phyloP scores from a whole-genome alignment of 2,329 filamentous ascomycete genomes.

The Pseudogymnoascus sp. region DNA sequence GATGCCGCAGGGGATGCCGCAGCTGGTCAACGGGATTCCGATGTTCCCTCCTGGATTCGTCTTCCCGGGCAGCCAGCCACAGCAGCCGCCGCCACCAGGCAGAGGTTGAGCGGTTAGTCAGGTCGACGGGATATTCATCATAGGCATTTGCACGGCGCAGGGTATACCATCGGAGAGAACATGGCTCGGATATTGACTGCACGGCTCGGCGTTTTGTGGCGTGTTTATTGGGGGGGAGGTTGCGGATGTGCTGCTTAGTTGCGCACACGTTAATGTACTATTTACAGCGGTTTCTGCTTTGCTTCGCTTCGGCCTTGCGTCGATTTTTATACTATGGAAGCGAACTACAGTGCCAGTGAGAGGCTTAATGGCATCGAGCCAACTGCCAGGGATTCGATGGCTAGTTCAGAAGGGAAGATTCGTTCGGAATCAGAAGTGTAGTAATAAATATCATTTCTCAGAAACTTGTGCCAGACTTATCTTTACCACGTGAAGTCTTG shows the following conservation, averaged over 20 bases:
- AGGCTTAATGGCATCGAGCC: not conserved
- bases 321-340: not conserved
- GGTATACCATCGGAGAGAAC: slow-evolving; percentile 1
- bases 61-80: slow-evolving; percentile 31
- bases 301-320: not conserved
- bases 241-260: not conserved
- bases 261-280: not conserved
- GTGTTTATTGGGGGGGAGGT: not conserved
- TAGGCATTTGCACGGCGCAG: slow-evolving; percentile 7
- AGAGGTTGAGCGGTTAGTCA: slow-evolving; percentile 19
- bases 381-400: not conserved
- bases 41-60: slow-evolving; percentile 43
- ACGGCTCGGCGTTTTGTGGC: not conserved
- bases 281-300: slow-evolving; percentile 3
- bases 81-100: slow-evolving; percentile 25
- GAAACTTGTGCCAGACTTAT: not conserved
- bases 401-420: not conserved
- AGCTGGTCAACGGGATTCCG: slow-evolving; percentile 45
- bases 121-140: not conserved
- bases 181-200: slow-evolving; percentile 1
- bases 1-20: slow-evolving; percentile 27
- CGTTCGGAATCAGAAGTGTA: not conserved
- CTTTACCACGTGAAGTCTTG: not conserved
- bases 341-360: not conserved
- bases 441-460: slow-evolving; percentile 1